These are phyloP conservation scores for Citrus reticulata DNA, from an alignment of 345 rosid species.

Conservation along the genomic window DNA sequence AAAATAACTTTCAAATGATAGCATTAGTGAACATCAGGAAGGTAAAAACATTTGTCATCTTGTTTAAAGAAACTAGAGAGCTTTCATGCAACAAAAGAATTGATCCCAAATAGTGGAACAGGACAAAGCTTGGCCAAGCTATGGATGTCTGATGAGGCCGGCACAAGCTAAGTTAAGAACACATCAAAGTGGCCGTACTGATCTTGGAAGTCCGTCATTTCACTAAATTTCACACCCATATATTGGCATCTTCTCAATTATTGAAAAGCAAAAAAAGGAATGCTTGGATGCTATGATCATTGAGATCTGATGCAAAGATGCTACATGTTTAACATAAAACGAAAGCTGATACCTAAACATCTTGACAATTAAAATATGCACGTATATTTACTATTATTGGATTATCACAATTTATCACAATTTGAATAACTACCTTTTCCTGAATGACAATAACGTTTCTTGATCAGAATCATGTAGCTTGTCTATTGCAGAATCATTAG, in stretches of 20 bases:
- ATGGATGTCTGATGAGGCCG: background rate
- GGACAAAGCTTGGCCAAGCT: background rate
- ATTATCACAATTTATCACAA: constrained; percentile 26
- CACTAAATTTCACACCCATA: background rate
- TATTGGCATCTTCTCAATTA: background rate
- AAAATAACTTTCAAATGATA: too few relatives aligned
- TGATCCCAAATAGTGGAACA: background rate
- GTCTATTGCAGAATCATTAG: constrained; percentile 28
- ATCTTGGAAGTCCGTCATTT: background rate
- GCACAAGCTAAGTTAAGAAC: background rate
- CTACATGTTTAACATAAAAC: background rate
- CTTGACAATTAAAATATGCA: background rate
- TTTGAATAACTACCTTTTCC: constrained; percentile 44
- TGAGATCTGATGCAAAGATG: background rate
- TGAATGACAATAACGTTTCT: constrained; percentile 64
- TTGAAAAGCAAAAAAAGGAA: background rate
- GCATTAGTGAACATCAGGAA: background rate
- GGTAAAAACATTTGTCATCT: background rate
- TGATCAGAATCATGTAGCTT: constrained; percentile 41
- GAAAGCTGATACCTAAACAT: background rate
- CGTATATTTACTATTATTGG: constrained; percentile 47
- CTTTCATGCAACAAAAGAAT: background rate
- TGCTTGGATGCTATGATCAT: background rate
- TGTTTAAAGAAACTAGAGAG: background rate
- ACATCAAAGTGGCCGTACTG: background rate